These are phyloP conservation scores for Penicillium steckii DNA, from an alignment of 495 filamentous ascomycete species.

Conservation along the genomic window DNA sequence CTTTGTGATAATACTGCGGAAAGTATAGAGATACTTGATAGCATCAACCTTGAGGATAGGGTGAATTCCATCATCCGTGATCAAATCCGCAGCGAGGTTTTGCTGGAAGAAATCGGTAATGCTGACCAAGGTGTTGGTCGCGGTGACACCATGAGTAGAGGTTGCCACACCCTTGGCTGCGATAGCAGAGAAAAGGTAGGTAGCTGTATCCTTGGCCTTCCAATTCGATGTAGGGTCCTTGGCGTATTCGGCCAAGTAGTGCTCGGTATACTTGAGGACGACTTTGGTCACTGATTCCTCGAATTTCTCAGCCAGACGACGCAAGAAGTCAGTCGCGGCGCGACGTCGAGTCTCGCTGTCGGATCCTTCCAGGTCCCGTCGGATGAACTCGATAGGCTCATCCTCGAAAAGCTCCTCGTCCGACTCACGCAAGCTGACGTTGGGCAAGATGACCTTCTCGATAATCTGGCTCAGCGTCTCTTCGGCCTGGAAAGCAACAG, in stretches of 20 bases:
- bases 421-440: slow-evolving; percentile 82
- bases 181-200: slow-evolving; percentile 91
- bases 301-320: slow-evolving; percentile 83
- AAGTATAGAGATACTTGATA: slow-evolving; percentile 94
- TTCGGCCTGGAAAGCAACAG: slow-evolving; percentile 79
- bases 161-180: slow-evolving; percentile 88
- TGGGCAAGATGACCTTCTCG: slow-evolving; percentile 93
- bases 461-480: slow-evolving; percentile 75
- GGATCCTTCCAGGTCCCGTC: slow-evolving; percentile 92
- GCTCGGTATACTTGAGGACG: slow-evolving; percentile 76
- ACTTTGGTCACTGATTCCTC: slow-evolving; percentile 78
- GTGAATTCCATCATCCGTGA: slow-evolving; percentile 61
- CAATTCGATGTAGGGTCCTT: slow-evolving; percentile 72
- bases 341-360: slow-evolving; percentile 90
- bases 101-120: slow-evolving; percentile 91
- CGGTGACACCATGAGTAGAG: slow-evolving; percentile 79
- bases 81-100: slow-evolving; percentile 80
- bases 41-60: slow-evolving; percentile 94
- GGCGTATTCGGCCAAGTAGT: slow-evolving; percentile 69
- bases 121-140: slow-evolving; percentile 79
- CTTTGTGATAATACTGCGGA: slow-evolving; percentile 85
- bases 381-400: slow-evolving; percentile 97
- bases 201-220: slow-evolving; percentile 96
- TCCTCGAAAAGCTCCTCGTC: slow-evolving; percentile 97
- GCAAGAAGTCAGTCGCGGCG: slow-evolving; percentile 90